Percentiles rank a stretch among this genome's conserved stretches.
Evolutionary conservation across 768 basidiomycete species (phyloP).

Genomic region (Fomitopsis serialis): DNA sequence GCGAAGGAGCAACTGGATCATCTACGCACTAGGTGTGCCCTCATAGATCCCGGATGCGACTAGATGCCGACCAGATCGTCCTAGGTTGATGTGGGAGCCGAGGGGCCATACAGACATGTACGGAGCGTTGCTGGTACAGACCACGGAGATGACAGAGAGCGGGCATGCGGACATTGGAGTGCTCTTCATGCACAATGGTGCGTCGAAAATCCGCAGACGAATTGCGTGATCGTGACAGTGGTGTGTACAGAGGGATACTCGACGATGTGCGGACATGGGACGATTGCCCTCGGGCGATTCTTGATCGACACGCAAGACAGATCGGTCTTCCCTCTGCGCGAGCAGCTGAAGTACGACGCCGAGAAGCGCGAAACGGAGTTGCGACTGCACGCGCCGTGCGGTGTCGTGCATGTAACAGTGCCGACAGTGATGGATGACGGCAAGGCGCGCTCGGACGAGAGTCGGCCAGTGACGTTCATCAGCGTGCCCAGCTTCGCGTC

Average conservation of each 20-base stretch:
- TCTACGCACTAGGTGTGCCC: constrained; percentile 14
- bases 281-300: constrained; percentile 35
- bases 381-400: constrained; percentile 35
- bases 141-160: constrained; percentile 28
- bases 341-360: constrained; percentile 16
- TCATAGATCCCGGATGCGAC: too few species aligned
- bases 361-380: constrained; percentile 16
- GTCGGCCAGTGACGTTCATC: constrained; percentile 27
- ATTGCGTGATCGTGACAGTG: not conserved
- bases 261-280: constrained; percentile 39
- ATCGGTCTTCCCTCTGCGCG: constrained; percentile 26
- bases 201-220: not conserved
- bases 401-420: constrained; percentile 29
- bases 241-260: constrained; percentile 31
- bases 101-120: constrained; percentile 37
- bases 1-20: constrained; percentile 26
- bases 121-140: constrained; percentile 31
- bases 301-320: constrained; percentile 32
- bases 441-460: constrained; percentile 20
- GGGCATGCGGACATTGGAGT: constrained; percentile 36
- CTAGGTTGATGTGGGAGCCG: constrained; percentile 34
- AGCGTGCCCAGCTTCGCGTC: constrained; percentile 32
- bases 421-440: constrained; percentile 13
- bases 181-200: constrained; percentile 38
- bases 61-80: not conserved